Evolutionary conservation across 2,329 filamentous ascomycete species (phyloP).

Genomic region (Passalora sequoiae): DNA sequence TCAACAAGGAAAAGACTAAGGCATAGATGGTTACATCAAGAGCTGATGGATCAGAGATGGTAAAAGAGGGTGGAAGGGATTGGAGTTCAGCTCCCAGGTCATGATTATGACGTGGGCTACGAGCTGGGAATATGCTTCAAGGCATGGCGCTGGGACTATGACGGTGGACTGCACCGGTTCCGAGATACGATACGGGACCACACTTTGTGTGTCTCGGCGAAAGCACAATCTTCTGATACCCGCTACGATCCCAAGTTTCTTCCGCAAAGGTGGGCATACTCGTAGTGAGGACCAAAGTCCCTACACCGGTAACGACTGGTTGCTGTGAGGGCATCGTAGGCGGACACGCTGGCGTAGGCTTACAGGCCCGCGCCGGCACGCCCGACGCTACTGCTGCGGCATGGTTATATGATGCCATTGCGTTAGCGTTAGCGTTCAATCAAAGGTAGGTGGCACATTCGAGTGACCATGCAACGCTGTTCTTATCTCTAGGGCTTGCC

Average conservation of each 20-base stretch:
- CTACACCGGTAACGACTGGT: neutral
- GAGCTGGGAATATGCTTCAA: conserved; percentile 1
- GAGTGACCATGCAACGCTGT: conserved; percentile 46
- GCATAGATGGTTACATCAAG: conserved; percentile 12
- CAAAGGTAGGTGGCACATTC: neutral
- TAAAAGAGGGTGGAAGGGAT: conserved; percentile 10
- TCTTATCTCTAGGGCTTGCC: conserved; percentile 81
- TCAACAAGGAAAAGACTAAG: conserved; percentile 51
- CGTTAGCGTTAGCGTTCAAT: neutral
- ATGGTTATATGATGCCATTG: neutral
- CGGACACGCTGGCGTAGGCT: neutral
- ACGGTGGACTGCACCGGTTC: neutral
- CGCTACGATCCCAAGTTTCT: conserved; percentile 4
- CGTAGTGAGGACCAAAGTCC: conserved; percentile 2
- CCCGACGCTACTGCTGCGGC: neutral
- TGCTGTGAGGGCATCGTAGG: conserved; percentile 4
- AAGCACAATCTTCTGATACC: conserved; percentile 4
- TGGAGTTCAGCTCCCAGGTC: neutral
- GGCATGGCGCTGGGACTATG: neutral
- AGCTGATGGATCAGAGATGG: conserved; percentile 5
- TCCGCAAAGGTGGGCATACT: conserved; percentile 5
- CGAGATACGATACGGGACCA: conserved; percentile 1
- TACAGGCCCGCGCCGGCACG: too few species aligned
- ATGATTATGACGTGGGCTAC: conserved; percentile 1
- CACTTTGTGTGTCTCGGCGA: neutral